A percentile compares a stretch with the other conserved stretches of the same genome.
Conservation (phyloP, 495 filamentous ascomycete species). For the Neurospora sp. region DNA sequence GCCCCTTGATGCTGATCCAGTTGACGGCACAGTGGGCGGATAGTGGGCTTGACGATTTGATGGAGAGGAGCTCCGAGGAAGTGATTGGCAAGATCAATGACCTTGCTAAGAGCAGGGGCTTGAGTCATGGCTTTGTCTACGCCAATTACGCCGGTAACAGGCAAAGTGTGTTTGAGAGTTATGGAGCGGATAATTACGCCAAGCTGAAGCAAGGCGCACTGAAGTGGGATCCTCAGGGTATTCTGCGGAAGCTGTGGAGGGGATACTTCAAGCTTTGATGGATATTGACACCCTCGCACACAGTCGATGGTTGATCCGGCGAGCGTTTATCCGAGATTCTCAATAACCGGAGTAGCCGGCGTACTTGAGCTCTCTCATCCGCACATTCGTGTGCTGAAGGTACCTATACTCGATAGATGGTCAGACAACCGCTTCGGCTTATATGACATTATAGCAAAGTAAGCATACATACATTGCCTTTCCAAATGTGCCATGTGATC, state of each 20-base stretch:
- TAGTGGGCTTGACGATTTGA: conserved; percentile 8
- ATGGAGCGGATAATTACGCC: conserved; percentile 28
- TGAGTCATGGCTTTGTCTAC: conserved; percentile 47
- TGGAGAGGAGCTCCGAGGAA: conserved; percentile 20
- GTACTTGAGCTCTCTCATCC: neutral
- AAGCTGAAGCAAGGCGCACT: conserved; percentile 25
- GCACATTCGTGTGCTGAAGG: neutral
- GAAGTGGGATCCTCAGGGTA: conserved; percentile 33
- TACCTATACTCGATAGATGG: neutral
- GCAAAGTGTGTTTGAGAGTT: conserved; percentile 35
- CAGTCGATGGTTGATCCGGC: neutral
- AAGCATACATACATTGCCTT: neutral
- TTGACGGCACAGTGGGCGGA: conserved; percentile 8
- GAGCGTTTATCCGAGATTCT: neutral
- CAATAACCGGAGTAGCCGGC: neutral
- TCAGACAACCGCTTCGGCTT: neutral
- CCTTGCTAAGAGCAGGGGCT: conserved; percentile 29
- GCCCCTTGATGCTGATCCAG: conserved; percentile 15
- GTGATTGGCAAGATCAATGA: conserved; percentile 23
- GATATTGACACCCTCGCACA: neutral
- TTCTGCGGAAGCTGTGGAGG: conserved; percentile 32
- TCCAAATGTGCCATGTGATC: neutral
- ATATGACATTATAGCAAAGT: neutral
- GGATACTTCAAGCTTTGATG: conserved; percentile 28
- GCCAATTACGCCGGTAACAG: conserved; percentile 37